Base-by-base conservation (phyloP, 192 early-diverging fungal species). In the Chytriomyces hyalinus region DNA sequence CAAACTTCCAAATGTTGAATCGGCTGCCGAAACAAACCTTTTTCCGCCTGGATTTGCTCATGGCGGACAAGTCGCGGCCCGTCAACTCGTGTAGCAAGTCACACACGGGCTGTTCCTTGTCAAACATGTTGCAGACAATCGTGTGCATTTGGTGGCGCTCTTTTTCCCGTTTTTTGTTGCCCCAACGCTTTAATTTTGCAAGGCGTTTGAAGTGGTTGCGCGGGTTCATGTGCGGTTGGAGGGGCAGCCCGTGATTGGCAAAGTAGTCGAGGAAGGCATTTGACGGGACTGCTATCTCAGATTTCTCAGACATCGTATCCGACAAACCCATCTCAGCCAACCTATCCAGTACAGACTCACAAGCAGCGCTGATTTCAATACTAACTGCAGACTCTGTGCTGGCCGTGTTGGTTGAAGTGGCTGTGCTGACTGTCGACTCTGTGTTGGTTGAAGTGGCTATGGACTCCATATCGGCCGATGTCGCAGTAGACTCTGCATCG, bases 1-100 rank as follows among this genome's bases (percentile, higher is more conserved):
- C 53, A 57, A 57, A 57, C 53, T 57, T 57, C 53, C 53, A 57
- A 57, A 57, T 57, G 20, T 57, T 57, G 13, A 57, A n/a, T 13
- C 53, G 53, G 15, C 20, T 57, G 13, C 53, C 53, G 20, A 13
- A 20, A 57, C 13, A 20, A 57, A 57, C 13, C 53, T 13, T 20
- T 57, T 57, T 57, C 53, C 20, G 53, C 53, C 20, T 13, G 15
- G 13, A n/a, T 57, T 57, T 57, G 20, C 53, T 57, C 5, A 57
- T n/a, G 53, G 15, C 20, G 15, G 53, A 2, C 13, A 57, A 0
- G 5, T 57, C 53, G 13, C 53, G 53, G 13, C 53, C 53, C 15
- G 53, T 57, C 53, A 20, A 3, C 15, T 57, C 53, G 15, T 4
- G 0, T 3, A 57, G 1, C 13, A 57, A 20, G 53, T 57, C 53